Percentiles rank a stretch among this genome's conserved stretches.
Evolutionary conservation across 2,329 filamentous ascomycete genomes (phyloP).

Genomic region (Emmonsiellopsis sp.): DNA sequence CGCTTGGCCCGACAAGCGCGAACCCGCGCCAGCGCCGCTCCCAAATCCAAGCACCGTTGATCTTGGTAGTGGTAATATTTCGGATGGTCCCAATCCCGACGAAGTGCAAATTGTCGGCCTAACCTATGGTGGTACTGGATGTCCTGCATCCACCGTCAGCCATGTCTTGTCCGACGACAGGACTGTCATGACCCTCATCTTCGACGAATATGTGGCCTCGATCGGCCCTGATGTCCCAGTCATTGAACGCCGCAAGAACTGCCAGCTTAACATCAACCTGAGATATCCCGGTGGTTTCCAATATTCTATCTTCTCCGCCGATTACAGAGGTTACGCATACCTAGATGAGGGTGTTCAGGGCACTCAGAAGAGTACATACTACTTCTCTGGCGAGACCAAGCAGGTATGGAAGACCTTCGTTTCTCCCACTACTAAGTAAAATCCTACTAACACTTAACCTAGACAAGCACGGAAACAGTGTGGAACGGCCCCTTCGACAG

Average conservation of each 20-base stretch:
- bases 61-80: not conserved
- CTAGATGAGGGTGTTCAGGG: conserved; percentile 40
- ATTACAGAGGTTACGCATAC: conserved; percentile 44
- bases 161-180: conserved; percentile 36
- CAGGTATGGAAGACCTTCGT: conserved; percentile 25
- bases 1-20: conserved; percentile 1
- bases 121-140: conserved; percentile 41
- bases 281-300: conserved; percentile 45
- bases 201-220: conserved; percentile 43
- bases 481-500: conserved; percentile 36
- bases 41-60: conserved; percentile 11
- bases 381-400: conserved; percentile 40
- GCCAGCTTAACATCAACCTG: conserved; percentile 46
- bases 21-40: not conserved
- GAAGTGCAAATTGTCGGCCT: conserved; percentile 35
- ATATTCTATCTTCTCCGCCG: conserved; percentile 44
- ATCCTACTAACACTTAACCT: conserved; percentile 13
- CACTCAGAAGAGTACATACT: conserved; percentile 45
- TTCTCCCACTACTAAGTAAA: not conserved
- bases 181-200: conserved; percentile 42
- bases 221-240: conserved; percentile 36
- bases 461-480: conserved; percentile 29
- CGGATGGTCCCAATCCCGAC: conserved; percentile 21
- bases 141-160: conserved; percentile 37
- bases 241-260: conserved; percentile 43